phyloP scores from a whole-genome alignment of 805 yeast species.

The Saccharomycopsis selenospora region DNA sequence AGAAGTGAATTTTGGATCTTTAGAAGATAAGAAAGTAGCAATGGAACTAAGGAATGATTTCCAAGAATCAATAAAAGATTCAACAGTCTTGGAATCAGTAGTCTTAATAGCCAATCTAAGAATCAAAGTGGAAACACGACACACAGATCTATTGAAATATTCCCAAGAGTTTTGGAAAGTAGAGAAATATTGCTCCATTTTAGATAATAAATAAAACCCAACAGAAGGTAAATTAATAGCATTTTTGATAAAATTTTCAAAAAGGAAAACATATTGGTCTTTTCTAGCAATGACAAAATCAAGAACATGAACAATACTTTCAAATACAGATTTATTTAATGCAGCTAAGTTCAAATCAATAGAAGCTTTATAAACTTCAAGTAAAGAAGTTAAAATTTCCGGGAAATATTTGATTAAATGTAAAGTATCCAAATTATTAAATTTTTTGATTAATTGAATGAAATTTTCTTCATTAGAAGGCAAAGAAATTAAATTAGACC shows the following conservation, averaged over 20 bases:
- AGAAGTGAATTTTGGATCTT: slow-evolving; percentile 40
- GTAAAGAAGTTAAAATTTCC: slow-evolving; percentile 38
- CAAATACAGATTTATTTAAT: slow-evolving; percentile 38
- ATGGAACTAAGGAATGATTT: slow-evolving; percentile 29
- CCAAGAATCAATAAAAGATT: slow-evolving; percentile 27
- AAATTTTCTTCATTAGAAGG: slow-evolving; percentile 39
- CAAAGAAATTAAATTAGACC: slow-evolving; percentile 36
- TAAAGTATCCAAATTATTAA: slow-evolving; percentile 47
- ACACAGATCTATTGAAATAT: slow-evolving; percentile 53
- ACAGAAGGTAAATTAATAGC: slow-evolving; percentile 36
- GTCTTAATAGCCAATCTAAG: slow-evolving; percentile 35
- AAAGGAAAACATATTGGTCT: slow-evolving; percentile 51
- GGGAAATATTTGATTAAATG: slow-evolving; percentile 55
- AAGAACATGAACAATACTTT: slow-evolving; percentile 51
- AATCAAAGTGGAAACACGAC: slow-evolving; percentile 50
- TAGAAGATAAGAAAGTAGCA: slow-evolving; percentile 39
- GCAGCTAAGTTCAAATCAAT: slow-evolving; percentile 23
- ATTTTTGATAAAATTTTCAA: slow-evolving; percentile 41
- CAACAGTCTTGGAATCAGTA: slow-evolving; percentile 21
- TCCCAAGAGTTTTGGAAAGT: slow-evolving; percentile 54
- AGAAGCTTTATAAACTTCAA: slow-evolving; percentile 29
- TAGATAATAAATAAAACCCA: slow-evolving; percentile 43
- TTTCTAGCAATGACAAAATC: slow-evolving; percentile 61
- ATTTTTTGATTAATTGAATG: slow-evolving; percentile 38
- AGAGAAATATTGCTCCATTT: slow-evolving; percentile 40